Conservation (phyloP, 345 rosid genomes). For the Populus deltoides region DNA sequence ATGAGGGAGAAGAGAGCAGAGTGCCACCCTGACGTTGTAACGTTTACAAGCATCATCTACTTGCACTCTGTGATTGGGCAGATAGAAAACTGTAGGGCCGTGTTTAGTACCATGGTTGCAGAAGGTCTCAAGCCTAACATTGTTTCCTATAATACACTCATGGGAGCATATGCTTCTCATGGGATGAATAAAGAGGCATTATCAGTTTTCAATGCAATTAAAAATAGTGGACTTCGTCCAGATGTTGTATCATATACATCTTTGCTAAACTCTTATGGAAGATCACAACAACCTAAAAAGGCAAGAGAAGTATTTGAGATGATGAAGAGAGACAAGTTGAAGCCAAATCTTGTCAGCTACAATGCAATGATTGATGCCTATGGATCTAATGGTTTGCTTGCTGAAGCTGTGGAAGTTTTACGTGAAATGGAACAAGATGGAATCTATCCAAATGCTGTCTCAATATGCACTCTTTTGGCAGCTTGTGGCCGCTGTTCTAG, state of each 20-base stretch:
- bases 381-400: conserved; percentile 76
- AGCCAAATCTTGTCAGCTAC: conserved; percentile 73
- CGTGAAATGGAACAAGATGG: conserved; percentile 83
- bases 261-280: conserved; percentile 85
- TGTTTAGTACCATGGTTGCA: conserved; percentile 70
- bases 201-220: conserved; percentile 66
- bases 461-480: conserved; percentile 79
- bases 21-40: conserved; percentile 70
- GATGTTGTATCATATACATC: conserved; percentile 82
- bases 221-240: conserved; percentile 55
- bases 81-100: conserved; percentile 68
- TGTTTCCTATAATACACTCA: conserved; percentile 69
- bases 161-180: conserved; percentile 81
- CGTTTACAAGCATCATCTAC: conserved; percentile 75
- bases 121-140: conserved; percentile 83
- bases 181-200: conserved; percentile 81
- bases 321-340: conserved; percentile 66
- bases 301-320: conserved; percentile 68
- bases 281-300: conserved; percentile 69
- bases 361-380: conserved; percentile 90
- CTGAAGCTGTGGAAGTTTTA: conserved; percentile 71
- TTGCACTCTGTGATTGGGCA: conserved; percentile 72
- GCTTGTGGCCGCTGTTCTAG: conserved; percentile 74
- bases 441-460: conserved; percentile 63
- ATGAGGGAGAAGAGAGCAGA: conserved; percentile 75